Base-by-base conservation (phyloP, 768 basidiomycete species). In the Trichaptum fuscoviolaceum region DNA sequence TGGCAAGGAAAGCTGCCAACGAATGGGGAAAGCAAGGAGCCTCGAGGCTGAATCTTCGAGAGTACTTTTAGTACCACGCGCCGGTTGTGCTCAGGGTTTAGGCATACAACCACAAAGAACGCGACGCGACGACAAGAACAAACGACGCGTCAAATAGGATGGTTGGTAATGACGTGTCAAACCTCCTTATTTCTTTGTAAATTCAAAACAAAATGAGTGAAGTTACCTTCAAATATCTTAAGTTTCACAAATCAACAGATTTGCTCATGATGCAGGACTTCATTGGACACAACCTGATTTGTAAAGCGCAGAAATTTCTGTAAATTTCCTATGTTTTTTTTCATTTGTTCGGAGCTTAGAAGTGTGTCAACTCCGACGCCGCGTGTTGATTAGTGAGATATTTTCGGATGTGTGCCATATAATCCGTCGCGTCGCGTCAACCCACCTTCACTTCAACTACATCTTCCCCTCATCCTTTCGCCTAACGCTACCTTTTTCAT, bases 341-440 rank as follows among this genome's bases (percentile, higher is more conserved):
- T 61, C 15, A 61, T 25, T 3, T 61, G 25, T 23, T 60, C 25
- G 30, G 59, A 34, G 24, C 25, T 25, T 25, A 18, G 18, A 34
- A 61, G 59, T 61, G 59, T 25, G 24, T 25, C 59, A 61, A 61
- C 24, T 61, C 59, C 59, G 59, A 12, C 59, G 63, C 64, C 70
- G 67, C 67, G 65, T 67, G 35, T 34, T 34, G 52, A 30, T 57
- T 26, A 35, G 58, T 57, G 57, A 78, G 75, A 79, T 70, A 69
- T 73, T 58, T 66, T 64, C 67, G 58, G 70, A 70, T 77, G 74
- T 76, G 77, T 74, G 66, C 42, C 58, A 68, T 71, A 66, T 67
- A 70, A 66, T 61, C 27, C 35, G 18, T 64, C 66, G 64, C 58
- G 42, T 64, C 64, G 59, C 64, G 59, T 67, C 35, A 18, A 57